phyloP scores from a whole-genome alignment of 2,329 filamentous ascomycete species.

The Cadophora gregata region DNA sequence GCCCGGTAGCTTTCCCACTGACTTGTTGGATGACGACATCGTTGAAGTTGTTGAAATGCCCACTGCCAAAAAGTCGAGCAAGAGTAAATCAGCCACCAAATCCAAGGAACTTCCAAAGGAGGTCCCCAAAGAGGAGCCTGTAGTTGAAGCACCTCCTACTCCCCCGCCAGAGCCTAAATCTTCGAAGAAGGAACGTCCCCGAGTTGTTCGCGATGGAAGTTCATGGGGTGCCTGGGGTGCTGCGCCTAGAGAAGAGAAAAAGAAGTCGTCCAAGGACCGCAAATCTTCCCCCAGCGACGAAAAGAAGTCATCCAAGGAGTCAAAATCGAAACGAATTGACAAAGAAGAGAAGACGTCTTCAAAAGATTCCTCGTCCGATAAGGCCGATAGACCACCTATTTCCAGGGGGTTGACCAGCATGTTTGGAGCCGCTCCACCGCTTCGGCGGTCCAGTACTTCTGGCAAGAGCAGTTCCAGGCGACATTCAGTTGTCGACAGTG shows the following conservation, averaged over 20 bases:
- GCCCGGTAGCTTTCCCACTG: slow-evolving; percentile 62
- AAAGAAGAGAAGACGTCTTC: slow-evolving; percentile 68
- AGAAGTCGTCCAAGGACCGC: slow-evolving; percentile 43
- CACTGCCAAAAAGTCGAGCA: slow-evolving; percentile 50
- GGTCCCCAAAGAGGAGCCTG: slow-evolving; percentile 21
- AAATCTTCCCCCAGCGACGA: slow-evolving; percentile 37
- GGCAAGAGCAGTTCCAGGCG: slow-evolving; percentile 68
- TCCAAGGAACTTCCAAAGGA: slow-evolving; percentile 39
- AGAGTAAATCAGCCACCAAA: slow-evolving; percentile 48
- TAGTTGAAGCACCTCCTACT: slow-evolving; percentile 40
- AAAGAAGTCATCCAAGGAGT: slow-evolving; percentile 52
- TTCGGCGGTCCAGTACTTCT: slow-evolving; percentile 62
- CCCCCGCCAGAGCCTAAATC: slow-evolving; percentile 53
- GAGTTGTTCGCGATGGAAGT: slow-evolving; percentile 70
- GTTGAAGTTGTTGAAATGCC: slow-evolving; percentile 31
- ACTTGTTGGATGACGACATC: slow-evolving; percentile 28
- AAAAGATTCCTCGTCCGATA: slow-evolving; percentile 73
- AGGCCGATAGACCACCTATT: slow-evolving; percentile 49
- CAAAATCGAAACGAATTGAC: slow-evolving; percentile 64
- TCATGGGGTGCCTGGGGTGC: slow-evolving; percentile 81
- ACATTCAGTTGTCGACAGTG: slow-evolving; percentile 69
- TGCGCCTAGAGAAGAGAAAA: slow-evolving; percentile 50
- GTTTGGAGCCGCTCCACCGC: slow-evolving; percentile 71
- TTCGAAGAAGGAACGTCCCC: slow-evolving; percentile 77
- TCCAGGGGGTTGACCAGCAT: slow-evolving; percentile 62